Percentiles rank a stretch among this genome's conserved stretches.
phyloP scores from a whole-genome alignment of 75 land plant genomes.

The Sequoiadendron giganteum region DNA sequence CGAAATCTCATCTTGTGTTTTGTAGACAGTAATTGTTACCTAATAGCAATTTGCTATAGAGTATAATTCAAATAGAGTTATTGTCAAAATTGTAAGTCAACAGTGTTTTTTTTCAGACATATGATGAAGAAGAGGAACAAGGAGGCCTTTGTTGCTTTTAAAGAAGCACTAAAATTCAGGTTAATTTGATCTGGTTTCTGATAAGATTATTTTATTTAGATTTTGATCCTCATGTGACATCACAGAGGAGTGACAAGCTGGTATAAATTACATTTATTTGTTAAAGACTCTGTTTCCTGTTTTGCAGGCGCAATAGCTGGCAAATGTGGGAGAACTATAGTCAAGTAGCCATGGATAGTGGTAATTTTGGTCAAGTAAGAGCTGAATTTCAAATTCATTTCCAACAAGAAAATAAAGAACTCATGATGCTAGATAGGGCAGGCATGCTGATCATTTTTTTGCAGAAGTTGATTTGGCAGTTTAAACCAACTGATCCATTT shows the following conservation, averaged over 20 bases:
- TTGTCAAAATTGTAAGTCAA: not conserved
- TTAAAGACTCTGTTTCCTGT: not conserved
- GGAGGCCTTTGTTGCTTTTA: conserved; percentile 84
- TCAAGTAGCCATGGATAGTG: conserved; percentile 68
- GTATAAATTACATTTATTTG: not conserved
- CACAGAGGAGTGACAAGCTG: not conserved
- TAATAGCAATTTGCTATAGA: not conserved
- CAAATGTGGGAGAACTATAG: conserved; percentile 97
- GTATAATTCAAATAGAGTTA: not conserved
- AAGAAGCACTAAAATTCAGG: conserved; percentile 93
- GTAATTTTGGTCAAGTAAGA: conserved; percentile 71
- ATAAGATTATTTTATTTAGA: not conserved
- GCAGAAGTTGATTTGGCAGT: not conserved
- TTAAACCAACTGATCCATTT: not conserved
- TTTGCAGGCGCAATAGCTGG: conserved; percentile 87
- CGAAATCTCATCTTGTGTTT: not conserved
- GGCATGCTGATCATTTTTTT: not conserved
- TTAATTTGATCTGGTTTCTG: conserved; percentile 8
- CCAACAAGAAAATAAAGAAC: not conserved
- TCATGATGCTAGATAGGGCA: not conserved
- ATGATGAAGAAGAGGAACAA: conserved; percentile 79
- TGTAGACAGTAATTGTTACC: not conserved
- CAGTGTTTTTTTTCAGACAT: conserved; percentile 46
- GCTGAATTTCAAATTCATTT: not conserved
- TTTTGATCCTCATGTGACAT: not conserved